A percentile compares a stretch with the other conserved stretches of the same genome.
Conservation (phyloP, 768 basidiomycete species). For the Serendipita sp. region DNA sequence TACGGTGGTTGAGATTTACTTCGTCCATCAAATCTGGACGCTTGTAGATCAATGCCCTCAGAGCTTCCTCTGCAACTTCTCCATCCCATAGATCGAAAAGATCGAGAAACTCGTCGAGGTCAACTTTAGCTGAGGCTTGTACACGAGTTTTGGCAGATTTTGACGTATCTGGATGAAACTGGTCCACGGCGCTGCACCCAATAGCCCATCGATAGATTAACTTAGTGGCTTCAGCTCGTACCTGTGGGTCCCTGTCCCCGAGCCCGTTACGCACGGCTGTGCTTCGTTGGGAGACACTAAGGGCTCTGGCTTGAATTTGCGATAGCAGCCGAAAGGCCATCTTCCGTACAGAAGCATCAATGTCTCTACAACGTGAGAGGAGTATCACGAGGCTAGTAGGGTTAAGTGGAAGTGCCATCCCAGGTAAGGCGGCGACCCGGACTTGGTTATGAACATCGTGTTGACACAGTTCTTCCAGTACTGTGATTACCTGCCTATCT, state of each 20-base stretch:
- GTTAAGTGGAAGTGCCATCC: slow-evolving; percentile 30
- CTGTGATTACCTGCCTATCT: not conserved
- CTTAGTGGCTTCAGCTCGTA: slow-evolving; percentile 52
- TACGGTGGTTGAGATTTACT: slow-evolving; percentile 33
- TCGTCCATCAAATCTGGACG: slow-evolving; percentile 48
- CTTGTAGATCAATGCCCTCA: slow-evolving; percentile 53
- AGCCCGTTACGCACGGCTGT: slow-evolving; percentile 65
- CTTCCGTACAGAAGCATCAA: slow-evolving; percentile 57
- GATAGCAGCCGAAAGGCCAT: slow-evolving; percentile 30
- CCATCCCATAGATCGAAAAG: slow-evolving; percentile 37
- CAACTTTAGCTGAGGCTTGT: not conserved
- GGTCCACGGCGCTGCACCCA: slow-evolving; percentile 11
- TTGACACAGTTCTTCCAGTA: not conserved
- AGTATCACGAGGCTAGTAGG: slow-evolving; percentile 42
- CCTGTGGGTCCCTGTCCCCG: slow-evolving; percentile 63
- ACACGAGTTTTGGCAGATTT: not conserved
- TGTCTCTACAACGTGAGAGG: slow-evolving; percentile 62
- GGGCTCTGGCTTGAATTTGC: slow-evolving; percentile 20
- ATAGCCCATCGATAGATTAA: slow-evolving; percentile 69
- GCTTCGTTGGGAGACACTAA: slow-evolving; percentile 60
- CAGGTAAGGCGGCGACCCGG: not conserved
- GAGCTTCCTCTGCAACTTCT: slow-evolving; percentile 53
- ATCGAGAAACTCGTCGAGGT: slow-evolving; percentile 32
- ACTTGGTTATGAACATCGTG: not conserved
- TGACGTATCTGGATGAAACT: not conserved